These are phyloP conservation scores for Talaromyces sp. DNA, from an alignment of 2,329 filamentous ascomycete species.

Conservation along the genomic window DNA sequence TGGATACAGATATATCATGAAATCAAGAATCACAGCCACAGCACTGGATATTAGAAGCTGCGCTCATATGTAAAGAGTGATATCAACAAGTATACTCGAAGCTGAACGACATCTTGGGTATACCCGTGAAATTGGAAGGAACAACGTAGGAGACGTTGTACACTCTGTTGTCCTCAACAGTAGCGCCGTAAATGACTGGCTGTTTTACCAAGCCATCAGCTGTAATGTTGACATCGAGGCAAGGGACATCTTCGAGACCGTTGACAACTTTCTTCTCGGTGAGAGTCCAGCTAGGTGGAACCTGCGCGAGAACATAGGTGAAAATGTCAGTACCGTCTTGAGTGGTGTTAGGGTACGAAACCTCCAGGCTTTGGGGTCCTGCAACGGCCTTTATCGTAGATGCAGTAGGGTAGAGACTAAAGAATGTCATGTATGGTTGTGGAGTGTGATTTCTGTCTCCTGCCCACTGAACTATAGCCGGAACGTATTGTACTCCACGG, in stretches of 20 bases:
- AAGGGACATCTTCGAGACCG: constrained; percentile 39
- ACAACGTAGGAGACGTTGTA: constrained; percentile 50
- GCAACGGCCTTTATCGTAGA: constrained; percentile 44
- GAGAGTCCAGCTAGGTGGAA: constrained; percentile 41
- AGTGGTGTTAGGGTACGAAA: constrained; percentile 43
- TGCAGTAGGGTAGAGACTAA: constrained; percentile 43
- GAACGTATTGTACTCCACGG: constrained; percentile 44
- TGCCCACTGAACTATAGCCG: constrained; percentile 49
- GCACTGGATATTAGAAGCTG: background rate
- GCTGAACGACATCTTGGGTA: constrained; percentile 36
- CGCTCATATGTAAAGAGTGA: background rate
- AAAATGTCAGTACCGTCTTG: constrained; percentile 41
- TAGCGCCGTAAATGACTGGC: constrained; percentile 37
- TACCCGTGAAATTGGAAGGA: constrained; percentile 39
- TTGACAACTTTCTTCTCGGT: constrained; percentile 29
- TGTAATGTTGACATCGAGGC: constrained; percentile 39
- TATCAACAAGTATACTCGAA: constrained; percentile 32
- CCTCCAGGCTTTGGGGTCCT: constrained; percentile 30
- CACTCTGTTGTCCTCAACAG: constrained; percentile 42
- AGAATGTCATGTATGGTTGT: constrained; percentile 41
- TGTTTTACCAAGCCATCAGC: constrained; percentile 39
- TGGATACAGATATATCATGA: background rate
- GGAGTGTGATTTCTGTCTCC: constrained; percentile 40
- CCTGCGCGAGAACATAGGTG: constrained; percentile 39
- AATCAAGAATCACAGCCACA: background rate